These are phyloP conservation scores for Sphagnurus paluster DNA, from an alignment of 1,284 basidiomycete genomes.

Conservation along the genomic window DNA sequence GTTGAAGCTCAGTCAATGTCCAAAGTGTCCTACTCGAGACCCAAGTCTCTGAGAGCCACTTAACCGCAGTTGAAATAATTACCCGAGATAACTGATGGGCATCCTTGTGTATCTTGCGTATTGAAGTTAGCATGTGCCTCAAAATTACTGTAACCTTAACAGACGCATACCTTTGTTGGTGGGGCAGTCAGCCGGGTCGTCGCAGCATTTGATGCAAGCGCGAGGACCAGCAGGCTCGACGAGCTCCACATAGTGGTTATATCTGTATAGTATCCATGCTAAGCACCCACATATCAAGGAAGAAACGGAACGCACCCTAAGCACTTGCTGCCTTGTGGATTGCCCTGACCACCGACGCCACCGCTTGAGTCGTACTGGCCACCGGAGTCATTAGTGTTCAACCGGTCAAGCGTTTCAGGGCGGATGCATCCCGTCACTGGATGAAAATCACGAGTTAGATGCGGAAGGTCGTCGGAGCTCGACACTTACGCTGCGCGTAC, in stretches of 20 bases:
- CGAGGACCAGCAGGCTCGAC: constrained; percentile 44
- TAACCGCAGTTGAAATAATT: constrained; percentile 36
- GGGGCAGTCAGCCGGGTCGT: constrained; percentile 46
- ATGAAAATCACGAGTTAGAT: too few relatives aligned
- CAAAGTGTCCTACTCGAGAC: too few relatives aligned
- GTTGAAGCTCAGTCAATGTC: too few relatives aligned
- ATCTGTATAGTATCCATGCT: constrained; percentile 27
- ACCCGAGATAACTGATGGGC: constrained; percentile 35
- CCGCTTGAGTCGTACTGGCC: constrained; percentile 57
- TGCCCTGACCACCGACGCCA: constrained; percentile 42
- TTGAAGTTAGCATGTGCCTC: background rate
- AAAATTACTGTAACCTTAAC: background rate
- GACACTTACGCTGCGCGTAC: constrained; percentile 40
- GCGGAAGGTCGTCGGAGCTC: background rate
- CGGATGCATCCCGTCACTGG: constrained; percentile 54
- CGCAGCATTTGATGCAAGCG: constrained; percentile 53
- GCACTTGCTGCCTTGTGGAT: constrained; percentile 47
- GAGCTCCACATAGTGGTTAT: constrained; percentile 52
- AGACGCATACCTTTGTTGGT: constrained; percentile 35
- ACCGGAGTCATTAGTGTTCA: constrained; percentile 44
- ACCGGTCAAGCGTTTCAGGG: constrained; percentile 35
- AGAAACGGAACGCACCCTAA: constrained; percentile 35
- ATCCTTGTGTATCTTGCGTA: constrained; percentile 31
- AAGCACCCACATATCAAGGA: background rate
- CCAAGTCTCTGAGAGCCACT: too few relatives aligned